Evolutionary conservation across 2,329 filamentous ascomycete genomes (phyloP).

Genomic region (Emmonsia crescens): DNA sequence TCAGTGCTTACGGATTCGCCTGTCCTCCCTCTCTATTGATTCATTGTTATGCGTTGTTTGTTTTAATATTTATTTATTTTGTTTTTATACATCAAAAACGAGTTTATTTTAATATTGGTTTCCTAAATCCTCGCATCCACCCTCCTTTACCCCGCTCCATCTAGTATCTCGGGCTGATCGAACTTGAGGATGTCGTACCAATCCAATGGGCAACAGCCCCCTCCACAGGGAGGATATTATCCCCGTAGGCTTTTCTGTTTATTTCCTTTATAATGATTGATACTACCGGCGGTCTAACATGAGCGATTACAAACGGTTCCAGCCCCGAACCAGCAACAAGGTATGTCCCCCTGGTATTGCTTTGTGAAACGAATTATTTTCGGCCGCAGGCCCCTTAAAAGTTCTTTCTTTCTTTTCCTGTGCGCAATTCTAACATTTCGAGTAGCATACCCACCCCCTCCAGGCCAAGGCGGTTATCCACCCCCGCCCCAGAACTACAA

Average conservation of each 20-base stretch:
- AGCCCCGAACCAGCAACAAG: conserved; percentile 6
- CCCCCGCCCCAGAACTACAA: conserved; percentile 17
- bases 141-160: not conserved
- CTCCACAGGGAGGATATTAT: conserved; percentile 17
- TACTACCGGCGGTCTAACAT: not conserved
- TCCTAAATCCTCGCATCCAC: no score
- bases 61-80: not conserved
- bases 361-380: not conserved
- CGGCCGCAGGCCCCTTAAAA: not conserved
- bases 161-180: not conserved
- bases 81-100: not conserved
- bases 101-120: not conserved
- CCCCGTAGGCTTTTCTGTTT: conserved; percentile 15
- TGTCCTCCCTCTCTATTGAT: not conserved
- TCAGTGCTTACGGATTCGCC: not conserved
- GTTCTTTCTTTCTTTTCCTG: not conserved
- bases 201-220: conserved; percentile 1
- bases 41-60: not conserved
- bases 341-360: not conserved
- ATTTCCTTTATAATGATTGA: not conserved
- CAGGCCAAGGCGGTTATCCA: conserved; percentile 14
- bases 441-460: conserved; percentile 10
- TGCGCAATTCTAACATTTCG: not conserved
- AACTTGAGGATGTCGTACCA: not conserved
- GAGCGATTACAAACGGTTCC: not conserved